A percentile compares a stretch with the other conserved stretches of the same genome.
These are phyloP conservation scores for Aureobasidium sp. DNA, from an alignment of 2,329 filamentous ascomycete species.

Conservation along the genomic window DNA sequence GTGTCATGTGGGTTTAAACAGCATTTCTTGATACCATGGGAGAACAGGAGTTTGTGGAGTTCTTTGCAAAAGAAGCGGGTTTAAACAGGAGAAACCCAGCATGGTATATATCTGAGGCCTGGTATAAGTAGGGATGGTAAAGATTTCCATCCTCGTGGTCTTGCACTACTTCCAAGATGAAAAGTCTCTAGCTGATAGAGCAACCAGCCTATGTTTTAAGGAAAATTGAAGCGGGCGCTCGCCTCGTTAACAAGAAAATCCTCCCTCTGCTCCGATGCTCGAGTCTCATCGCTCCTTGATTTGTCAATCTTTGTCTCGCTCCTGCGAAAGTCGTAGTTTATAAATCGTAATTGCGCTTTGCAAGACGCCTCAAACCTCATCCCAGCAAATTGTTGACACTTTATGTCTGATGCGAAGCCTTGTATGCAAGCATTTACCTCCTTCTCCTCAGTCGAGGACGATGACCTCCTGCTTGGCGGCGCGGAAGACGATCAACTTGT, in stretches of 20 bases:
- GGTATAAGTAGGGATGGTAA: neutral
- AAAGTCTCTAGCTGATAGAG: neutral
- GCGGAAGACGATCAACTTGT: conserved; percentile 24
- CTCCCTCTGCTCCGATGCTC: neutral
- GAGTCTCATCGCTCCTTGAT: neutral
- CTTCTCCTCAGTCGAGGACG: neutral
- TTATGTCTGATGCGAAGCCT: neutral
- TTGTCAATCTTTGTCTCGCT: neutral
- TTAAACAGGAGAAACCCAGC: neutral
- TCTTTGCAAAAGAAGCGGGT: neutral
- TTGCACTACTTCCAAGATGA: neutral
- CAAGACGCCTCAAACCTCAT: neutral
- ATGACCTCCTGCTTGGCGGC: conserved; percentile 13
- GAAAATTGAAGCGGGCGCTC: neutral
- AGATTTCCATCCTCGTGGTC: neutral
- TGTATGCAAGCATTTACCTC: neutral
- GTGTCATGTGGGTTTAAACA: neutral
- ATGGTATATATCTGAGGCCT: neutral
- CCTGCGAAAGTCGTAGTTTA: neutral
- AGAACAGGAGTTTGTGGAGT: neutral
- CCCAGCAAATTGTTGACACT: neutral
- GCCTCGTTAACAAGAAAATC: neutral
- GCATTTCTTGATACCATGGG: conserved; percentile 9
- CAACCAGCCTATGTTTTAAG: neutral
- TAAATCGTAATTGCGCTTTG: neutral